Conservation (phyloP, 2,329 filamentous ascomycete genomes). For the Colletotrichum theobromicola region DNA sequence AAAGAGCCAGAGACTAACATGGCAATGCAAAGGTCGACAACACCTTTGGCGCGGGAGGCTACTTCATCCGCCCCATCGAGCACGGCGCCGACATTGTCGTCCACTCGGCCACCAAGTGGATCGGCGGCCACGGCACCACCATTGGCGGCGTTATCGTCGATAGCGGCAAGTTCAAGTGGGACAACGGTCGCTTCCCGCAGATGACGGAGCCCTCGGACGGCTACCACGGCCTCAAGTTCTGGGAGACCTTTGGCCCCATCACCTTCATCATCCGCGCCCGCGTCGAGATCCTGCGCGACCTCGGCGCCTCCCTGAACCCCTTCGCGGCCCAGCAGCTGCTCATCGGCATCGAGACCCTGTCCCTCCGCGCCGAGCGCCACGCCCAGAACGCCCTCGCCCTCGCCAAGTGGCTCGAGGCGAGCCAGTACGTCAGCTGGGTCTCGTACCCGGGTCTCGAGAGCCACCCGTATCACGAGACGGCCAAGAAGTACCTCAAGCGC, state of each 20-base stretch:
- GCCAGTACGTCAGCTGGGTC: slow-evolving; percentile 88
- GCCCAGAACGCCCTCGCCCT: slow-evolving; percentile 82
- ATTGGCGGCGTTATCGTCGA: slow-evolving; percentile 88
- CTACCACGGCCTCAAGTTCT: slow-evolving; percentile 94
- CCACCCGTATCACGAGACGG: slow-evolving; percentile 79
- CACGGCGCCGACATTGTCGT: slow-evolving; percentile 94
- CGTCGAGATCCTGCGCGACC: slow-evolving; percentile 88
- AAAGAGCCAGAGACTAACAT: background rate
- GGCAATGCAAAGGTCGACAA: slow-evolving; percentile 72
- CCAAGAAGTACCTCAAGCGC: slow-evolving; percentile 84
- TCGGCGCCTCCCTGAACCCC: slow-evolving; percentile 83
- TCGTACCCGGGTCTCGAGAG: slow-evolving; percentile 88
- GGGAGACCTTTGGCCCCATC: slow-evolving; percentile 85
- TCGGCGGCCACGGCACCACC: slow-evolving; percentile 92
- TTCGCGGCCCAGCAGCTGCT: slow-evolving; percentile 93
- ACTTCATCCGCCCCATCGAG: slow-evolving; percentile 84
- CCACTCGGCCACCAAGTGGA: slow-evolving; percentile 96
- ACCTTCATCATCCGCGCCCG: slow-evolving; percentile 85
- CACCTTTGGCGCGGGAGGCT: slow-evolving; percentile 93
- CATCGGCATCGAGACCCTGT: slow-evolving; percentile 88
- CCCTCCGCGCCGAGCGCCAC: slow-evolving; percentile 84
- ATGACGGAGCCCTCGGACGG: slow-evolving; percentile 88
- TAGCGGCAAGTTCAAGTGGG: slow-evolving; percentile 92
- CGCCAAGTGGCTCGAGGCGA: slow-evolving; percentile 82
- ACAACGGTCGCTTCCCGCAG: slow-evolving; percentile 86